Evolutionary conservation across 1,139 yeast genomes (phyloP), one percentile per base, ranked within the genome.

Genomic region (Suhomyces maxii): DNA sequence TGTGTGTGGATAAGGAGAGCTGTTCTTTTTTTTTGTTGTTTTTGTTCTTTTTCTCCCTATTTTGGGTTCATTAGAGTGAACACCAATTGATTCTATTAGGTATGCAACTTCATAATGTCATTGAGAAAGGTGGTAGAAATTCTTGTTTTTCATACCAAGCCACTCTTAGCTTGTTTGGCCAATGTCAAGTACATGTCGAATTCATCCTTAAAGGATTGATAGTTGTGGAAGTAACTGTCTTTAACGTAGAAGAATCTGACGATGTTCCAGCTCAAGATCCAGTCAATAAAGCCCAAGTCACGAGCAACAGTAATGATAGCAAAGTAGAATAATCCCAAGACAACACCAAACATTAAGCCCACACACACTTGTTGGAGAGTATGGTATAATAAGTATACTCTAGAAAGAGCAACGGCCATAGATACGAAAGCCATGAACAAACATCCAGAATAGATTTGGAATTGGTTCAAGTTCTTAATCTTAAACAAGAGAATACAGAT

Each of bases 381-480:
- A 64, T 93, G 99, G 63, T 93, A 93, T 50, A 78, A 73, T 48
- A 93, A 71, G 64, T 89, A 86, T 14, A 88, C 86, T 46, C 99
- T 73, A 6, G 97, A 88, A 49, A 73, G 78, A 23, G 86, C 83
- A 13, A 90, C 96, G 5, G 77, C 58, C 0, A 64, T 44, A 8
- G 84, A 68, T 9, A 76, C 46, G 6, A 55, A 28, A 4, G 56
- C 43, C 47, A 76, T 56, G 10, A 59, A 46, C 3, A 49, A 33
- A 26, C 61, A 53, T 2, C 68, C 71, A 8, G 56, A 23, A n/a
- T 44, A 31, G 51, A 65, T 68, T 39, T 64, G 64, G 8, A 40
- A 33, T 26, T 43, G 13, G 32, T 60, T 41, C 52, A 63, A 54
- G 51, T 55, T 59, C 8, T 53, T 55, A 37, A 73, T 59, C 52